A percentile compares a stretch with the other conserved stretches of the same genome.
Conservation (phyloP, 352 stramenopile species). For the Phytophthora tentaculata region DNA sequence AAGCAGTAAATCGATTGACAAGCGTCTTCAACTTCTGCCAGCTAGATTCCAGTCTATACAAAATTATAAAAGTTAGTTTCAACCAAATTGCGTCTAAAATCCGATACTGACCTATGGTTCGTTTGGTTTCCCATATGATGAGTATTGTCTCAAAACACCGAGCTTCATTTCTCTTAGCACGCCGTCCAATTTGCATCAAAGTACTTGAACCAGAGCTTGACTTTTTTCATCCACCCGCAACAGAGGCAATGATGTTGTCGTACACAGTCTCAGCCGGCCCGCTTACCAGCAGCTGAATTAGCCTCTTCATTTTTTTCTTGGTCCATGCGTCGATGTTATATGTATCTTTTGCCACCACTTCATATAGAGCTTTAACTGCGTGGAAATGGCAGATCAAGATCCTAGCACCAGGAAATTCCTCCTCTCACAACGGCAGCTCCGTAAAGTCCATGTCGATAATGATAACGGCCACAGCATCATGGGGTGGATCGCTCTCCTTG, state of each 20-base stretch:
- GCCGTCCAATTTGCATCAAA: constrained; percentile 15
- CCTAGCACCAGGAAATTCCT: no score
- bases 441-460: no score
- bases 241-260: constrained; percentile 7
- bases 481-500: no score
- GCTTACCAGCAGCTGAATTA: background rate
- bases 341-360: no score
- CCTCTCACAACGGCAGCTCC: no score
- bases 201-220: background rate
- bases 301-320: no score
- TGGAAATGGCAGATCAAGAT: no score
- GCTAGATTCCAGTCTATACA: constrained; percentile 12
- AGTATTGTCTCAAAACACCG: background rate
- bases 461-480: no score
- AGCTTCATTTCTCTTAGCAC: constrained; percentile 11
- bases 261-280: background rate
- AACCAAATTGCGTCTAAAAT: background rate
- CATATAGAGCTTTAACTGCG: no score
- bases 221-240: background rate
- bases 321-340: no score
- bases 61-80: background rate
- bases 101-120: constrained; percentile 1
- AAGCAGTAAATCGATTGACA: background rate
- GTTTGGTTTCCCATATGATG: constrained; percentile 13
- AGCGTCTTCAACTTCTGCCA: constrained; percentile 14